Evolutionary conservation across 2,329 filamentous ascomycete genomes (phyloP).

Genomic region (Botrytis medusae): DNA sequence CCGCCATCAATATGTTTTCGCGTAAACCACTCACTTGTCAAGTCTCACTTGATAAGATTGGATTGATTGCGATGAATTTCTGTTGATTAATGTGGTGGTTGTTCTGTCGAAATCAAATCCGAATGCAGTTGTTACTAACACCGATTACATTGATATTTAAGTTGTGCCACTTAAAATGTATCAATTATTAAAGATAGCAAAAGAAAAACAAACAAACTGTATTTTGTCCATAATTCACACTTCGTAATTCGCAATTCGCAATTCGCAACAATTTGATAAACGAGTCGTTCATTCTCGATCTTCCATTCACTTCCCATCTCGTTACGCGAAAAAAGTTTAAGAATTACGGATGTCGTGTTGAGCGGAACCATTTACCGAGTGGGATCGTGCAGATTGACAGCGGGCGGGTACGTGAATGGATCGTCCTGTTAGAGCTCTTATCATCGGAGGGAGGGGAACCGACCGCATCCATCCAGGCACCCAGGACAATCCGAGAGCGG

Average conservation of each 20-base stretch:
- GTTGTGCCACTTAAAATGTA: not conserved
- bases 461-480: not conserved
- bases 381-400: not conserved
- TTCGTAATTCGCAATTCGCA: too few species aligned
- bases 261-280: not conserved
- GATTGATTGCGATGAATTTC: rapidly evolving
- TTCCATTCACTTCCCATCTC: not conserved
- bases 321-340: not conserved
- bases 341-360: not conserved
- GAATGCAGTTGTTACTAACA: not conserved
- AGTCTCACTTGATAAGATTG: not conserved
- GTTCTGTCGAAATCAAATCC: not conserved
- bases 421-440: not conserved
- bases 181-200: not conserved
- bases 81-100: not conserved
- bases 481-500: not conserved
- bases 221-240: too few species aligned
- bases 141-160: not conserved
- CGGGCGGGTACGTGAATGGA: slow-evolving; percentile 5
- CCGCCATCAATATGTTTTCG: not conserved
- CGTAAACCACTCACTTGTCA: not conserved
- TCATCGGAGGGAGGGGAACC: not conserved
- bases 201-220: not conserved
- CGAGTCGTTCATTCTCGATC: not conserved
- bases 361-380: not conserved